These are phyloP conservation scores for Cyclotella choctawhatcheeana DNA, from an alignment of 108 stramenopile species.

Conservation along the genomic window DNA sequence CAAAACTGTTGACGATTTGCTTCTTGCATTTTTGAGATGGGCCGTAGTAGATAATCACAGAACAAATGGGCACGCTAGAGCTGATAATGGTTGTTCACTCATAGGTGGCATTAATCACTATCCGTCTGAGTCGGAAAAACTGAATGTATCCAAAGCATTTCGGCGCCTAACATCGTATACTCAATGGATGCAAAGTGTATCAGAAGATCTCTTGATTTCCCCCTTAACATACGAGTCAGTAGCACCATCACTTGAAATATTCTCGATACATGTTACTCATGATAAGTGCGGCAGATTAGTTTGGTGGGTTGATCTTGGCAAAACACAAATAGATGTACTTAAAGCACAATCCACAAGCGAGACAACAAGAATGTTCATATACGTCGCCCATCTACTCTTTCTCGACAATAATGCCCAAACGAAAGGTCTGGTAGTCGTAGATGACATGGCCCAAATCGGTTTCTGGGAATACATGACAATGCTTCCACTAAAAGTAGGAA, in stretches of 20 bases:
- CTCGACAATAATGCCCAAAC: constrained; percentile 58
- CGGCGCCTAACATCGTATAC: constrained; percentile 66
- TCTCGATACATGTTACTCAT: constrained; percentile 53
- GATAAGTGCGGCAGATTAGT: constrained; percentile 53
- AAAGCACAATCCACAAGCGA: constrained; percentile 49
- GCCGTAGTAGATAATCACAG: constrained; percentile 43
- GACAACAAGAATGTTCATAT: constrained; percentile 57
- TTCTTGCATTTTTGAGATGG: constrained; percentile 57
- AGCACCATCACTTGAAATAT: constrained; percentile 36
- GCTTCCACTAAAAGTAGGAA: constrained; percentile 61
- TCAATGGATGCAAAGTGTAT: constrained; percentile 70
- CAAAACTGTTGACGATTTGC: constrained; percentile 49
- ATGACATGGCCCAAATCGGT: constrained; percentile 54
- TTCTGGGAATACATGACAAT: constrained; percentile 65
- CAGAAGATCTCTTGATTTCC: constrained; percentile 46
- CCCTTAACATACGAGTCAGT: constrained; percentile 59
- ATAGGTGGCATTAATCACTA: constrained; percentile 43
- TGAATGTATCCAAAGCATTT: constrained; percentile 75
- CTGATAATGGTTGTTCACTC: constrained; percentile 36
- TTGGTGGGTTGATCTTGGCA: constrained; percentile 73
- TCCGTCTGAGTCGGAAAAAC: constrained; percentile 13
- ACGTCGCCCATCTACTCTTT: constrained; percentile 64
- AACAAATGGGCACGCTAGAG: constrained; percentile 23
- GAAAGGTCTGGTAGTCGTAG: constrained; percentile 56
- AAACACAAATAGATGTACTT: constrained; percentile 44